Conservation (phyloP, 129 eudicot species). For the Cynara cardunculus region DNA sequence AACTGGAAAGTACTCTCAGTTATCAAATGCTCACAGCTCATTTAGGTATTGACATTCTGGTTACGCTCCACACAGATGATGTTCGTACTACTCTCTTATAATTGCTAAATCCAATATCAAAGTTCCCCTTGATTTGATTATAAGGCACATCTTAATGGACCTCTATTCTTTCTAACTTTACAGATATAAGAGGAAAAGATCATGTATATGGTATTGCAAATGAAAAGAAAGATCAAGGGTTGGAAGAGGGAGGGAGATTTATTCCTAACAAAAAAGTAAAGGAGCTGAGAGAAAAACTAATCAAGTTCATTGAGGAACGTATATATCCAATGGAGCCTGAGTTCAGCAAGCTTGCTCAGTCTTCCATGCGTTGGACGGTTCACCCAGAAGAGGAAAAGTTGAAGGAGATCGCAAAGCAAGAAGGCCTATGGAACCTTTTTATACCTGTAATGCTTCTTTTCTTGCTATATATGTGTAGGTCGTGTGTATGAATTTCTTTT, state of each 20-base stretch:
- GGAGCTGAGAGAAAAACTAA: slow-evolving; percentile 61
- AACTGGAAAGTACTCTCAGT: too few relatives aligned
- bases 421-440: slow-evolving; percentile 94
- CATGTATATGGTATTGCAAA: slow-evolving; percentile 19
- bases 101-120: not conserved
- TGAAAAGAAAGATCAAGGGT: slow-evolving; percentile 32
- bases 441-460: slow-evolving; percentile 65
- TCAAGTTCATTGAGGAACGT: slow-evolving; percentile 71
- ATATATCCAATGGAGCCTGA: slow-evolving; percentile 81
- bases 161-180: not conserved
- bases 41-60: not conserved
- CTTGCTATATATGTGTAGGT: not conserved
- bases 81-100: not conserved
- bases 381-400: slow-evolving; percentile 92
- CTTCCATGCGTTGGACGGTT: slow-evolving; percentile 76
- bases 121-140: not conserved
- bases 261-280: slow-evolving; percentile 61
- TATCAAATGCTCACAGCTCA: too few relatives aligned
- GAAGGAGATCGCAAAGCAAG: slow-evolving; percentile 76
- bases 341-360: slow-evolving; percentile 63
- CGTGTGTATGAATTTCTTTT: too few relatives aligned
- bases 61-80: not conserved
- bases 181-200: slow-evolving; percentile 39
- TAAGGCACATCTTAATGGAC: not conserved
- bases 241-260: slow-evolving; percentile 53